Percentiles rank a stretch among this genome's conserved stretches.
Conservation (phyloP, 495 filamentous ascomycete species). For the Penicillium maclennaniae region DNA sequence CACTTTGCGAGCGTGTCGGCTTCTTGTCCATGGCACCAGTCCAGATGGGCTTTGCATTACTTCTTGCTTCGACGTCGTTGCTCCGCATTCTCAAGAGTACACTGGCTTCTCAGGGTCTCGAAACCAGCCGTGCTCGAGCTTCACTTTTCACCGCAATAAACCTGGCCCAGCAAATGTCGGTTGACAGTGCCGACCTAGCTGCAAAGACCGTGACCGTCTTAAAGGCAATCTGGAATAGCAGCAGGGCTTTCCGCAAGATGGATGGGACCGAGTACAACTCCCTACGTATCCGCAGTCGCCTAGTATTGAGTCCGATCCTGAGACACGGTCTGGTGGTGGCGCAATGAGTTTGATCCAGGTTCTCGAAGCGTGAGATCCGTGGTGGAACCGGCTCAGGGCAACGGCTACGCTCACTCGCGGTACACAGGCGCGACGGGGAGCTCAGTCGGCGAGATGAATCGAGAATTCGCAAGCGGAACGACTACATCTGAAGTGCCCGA, state of each 20-base stretch:
- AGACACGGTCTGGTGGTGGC: conserved; percentile 51
- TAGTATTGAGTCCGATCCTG: conserved; percentile 40
- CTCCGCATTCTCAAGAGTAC: conserved; percentile 40
- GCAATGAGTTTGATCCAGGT: conserved; percentile 42
- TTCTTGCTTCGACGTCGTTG: conserved; percentile 34
- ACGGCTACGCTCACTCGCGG: conserved; percentile 2
- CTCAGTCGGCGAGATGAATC: conserved; percentile 11
- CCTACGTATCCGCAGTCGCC: conserved; percentile 41
- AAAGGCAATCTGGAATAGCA: conserved; percentile 44
- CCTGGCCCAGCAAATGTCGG: conserved; percentile 34
- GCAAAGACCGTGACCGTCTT: conserved; percentile 32
- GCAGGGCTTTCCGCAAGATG: conserved; percentile 39
- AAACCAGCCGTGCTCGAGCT: conserved; percentile 29
- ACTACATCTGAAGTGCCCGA: neutral
- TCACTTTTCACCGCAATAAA: conserved; percentile 38
- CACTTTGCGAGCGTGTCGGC: conserved; percentile 18
- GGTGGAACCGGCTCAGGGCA: conserved; percentile 17
- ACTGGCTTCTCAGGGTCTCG: conserved; percentile 23
- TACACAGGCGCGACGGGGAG: conserved; percentile 5
- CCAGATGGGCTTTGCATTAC: conserved; percentile 29
- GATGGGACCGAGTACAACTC: conserved; percentile 37
- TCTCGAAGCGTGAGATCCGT: conserved; percentile 12
- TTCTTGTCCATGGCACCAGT: conserved; percentile 27
- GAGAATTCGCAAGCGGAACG: conserved; percentile 7
- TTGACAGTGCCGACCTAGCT: conserved; percentile 36